Evolutionary conservation across 495 filamentous ascomycete genomes (phyloP), one percentile per base, ranked within the genome.

Genomic region (Penicillium nucicola): DNA sequence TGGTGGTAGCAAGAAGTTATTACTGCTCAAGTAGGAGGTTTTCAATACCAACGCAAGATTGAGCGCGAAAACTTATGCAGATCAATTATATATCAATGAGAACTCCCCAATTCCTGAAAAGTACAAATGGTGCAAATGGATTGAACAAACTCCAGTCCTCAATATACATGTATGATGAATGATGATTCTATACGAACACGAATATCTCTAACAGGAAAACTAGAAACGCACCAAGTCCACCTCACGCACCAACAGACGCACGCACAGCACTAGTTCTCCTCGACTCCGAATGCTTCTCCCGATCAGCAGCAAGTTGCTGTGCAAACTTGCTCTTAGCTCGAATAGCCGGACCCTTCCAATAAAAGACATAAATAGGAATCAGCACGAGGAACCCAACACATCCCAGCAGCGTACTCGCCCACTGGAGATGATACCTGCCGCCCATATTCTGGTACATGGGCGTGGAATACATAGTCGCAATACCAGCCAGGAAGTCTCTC

Each of bases 331-430:
- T 76, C 60, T 57, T 70, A 30, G 53, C 60, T 17, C 76, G 55
- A 23, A 78, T 74, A 19, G 60, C 47, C n/a, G 76, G 72, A 0
- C 76, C 76, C 46, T 77, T 76, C 62, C 65, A 71, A 52, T 77
- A 79, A 44, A 78, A 75, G 8, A 77, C 63, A 52, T 74, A 79
- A 41, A 78, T 72, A 5, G 76, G 73, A 23, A 70, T 68, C 6
- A 70, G 63, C 6, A 78, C 67, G 17, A 77, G 33, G 22, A 76
- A 58, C 4, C 70, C 71, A 5, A 79, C 31, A 52, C 57, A 69
- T 0, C 60, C 75, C 10, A 79, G 66, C 14, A 78, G 55, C 0
- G 68, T 76, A n/a, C 67, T 63, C 8, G 72, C 70, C 61, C 71
- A 76, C 52, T 71, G 65, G 6, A 77, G 59, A 39, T 61, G 55